Conservation (phyloP, 1,284 basidiomycete genomes). For the Boletus semigastroideus region DNA sequence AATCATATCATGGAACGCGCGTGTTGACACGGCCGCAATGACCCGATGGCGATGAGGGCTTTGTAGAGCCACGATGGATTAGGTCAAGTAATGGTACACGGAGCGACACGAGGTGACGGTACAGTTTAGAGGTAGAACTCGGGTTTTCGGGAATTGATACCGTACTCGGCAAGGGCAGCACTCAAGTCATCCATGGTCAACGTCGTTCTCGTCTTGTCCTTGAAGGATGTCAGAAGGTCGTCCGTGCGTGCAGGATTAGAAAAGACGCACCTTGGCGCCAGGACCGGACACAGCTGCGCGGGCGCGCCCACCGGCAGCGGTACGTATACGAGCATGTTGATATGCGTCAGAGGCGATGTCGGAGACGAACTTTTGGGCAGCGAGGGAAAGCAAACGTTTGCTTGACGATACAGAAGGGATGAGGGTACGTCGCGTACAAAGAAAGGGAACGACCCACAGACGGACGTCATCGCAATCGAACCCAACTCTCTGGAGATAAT, state of each 20-base stretch:
- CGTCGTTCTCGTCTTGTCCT: slow-evolving; percentile 93
- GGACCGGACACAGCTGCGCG: slow-evolving; percentile 54
- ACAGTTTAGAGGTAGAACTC: slow-evolving; percentile 75
- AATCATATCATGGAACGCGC: too few relatives aligned
- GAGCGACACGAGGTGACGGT: not conserved
- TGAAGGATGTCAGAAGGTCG: not conserved
- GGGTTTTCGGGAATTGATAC: slow-evolving; percentile 91
- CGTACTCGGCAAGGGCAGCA: slow-evolving; percentile 91
- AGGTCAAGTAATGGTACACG: not conserved
- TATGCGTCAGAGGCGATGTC: slow-evolving; percentile 98
- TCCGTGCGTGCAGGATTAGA: not conserved
- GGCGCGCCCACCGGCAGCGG: slow-evolving; percentile 67
- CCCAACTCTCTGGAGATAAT: slow-evolving; percentile 94
- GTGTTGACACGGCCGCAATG: too few relatives aligned
- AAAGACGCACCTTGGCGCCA: slow-evolving; percentile 56
- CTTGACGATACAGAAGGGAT: slow-evolving; percentile 40
- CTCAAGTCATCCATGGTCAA: slow-evolving; percentile 97
- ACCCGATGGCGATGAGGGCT: too few relatives aligned
- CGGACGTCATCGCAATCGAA: slow-evolving; percentile 95
- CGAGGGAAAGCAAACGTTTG: slow-evolving; percentile 91
- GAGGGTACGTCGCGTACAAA: not conserved
- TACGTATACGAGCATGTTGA: slow-evolving; percentile 95
- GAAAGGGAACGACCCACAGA: slow-evolving; percentile 53
- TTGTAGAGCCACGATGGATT: not conserved
- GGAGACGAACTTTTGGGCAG: slow-evolving; percentile 97